Evolutionary conservation across 768 basidiomycete genomes (phyloP).

Genomic region (Daedaleopsis sinensis): DNA sequence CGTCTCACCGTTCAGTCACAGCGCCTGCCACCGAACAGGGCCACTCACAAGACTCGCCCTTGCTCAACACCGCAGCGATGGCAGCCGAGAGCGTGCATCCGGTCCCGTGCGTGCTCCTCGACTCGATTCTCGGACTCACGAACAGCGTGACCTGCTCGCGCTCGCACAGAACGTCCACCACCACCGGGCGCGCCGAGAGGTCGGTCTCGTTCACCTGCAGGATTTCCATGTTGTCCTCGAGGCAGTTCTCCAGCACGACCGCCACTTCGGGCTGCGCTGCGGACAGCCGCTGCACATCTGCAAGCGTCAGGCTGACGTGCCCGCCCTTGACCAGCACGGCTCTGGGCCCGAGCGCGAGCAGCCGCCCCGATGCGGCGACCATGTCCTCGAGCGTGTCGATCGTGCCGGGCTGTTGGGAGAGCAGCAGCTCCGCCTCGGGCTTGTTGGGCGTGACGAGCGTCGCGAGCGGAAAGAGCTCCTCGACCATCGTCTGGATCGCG

Average conservation of each 20-base stretch:
- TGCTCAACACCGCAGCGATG: slow-evolving; percentile 66
- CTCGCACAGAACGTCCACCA: slow-evolving; percentile 67
- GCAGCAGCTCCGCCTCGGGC: slow-evolving; percentile 73
- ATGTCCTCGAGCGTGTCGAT: slow-evolving; percentile 60
- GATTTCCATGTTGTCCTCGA: slow-evolving; percentile 66
- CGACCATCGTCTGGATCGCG: slow-evolving; percentile 61
- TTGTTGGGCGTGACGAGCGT: slow-evolving; percentile 85
- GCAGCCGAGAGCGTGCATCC: slow-evolving; percentile 92
- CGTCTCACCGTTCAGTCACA: background rate
- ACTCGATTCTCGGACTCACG: slow-evolving; percentile 61
- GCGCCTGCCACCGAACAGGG: background rate
- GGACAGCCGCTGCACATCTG: slow-evolving; percentile 45
- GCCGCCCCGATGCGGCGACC: slow-evolving; percentile 53
- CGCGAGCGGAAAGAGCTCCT: slow-evolving; percentile 71
- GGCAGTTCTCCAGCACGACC: slow-evolving; percentile 48
- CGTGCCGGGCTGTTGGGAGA: slow-evolving; percentile 39
- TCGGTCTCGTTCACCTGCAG: slow-evolving; percentile 39
- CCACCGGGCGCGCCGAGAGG: slow-evolving; percentile 37
- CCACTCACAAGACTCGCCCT: slow-evolving; percentile 45
- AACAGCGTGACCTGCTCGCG: slow-evolving; percentile 48
- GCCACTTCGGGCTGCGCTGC: slow-evolving; percentile 34
- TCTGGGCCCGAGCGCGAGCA: slow-evolving; percentile 50
- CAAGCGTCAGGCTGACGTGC: slow-evolving; percentile 54
- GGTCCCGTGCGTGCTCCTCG: slow-evolving; percentile 85
- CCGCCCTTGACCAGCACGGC: slow-evolving; percentile 87